Base-by-base conservation (phyloP, 2,329 filamentous ascomycete genomes). In the Sphaerulina vaccinii region DNA sequence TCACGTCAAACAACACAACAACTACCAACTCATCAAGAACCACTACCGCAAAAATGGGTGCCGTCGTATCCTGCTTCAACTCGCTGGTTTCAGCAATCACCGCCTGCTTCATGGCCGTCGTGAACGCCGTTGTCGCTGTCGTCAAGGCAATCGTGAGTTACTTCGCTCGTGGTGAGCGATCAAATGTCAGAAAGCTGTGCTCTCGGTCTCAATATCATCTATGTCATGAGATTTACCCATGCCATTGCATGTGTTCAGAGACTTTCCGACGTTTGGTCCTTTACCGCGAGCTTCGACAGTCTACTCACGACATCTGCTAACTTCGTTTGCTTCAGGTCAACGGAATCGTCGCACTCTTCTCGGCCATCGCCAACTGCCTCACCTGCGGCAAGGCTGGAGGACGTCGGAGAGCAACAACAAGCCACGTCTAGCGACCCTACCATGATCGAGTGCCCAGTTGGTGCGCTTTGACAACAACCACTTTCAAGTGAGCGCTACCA, bases 31-130 rank as follows among this genome's bases (percentile, higher is more conserved):
- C 5, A 18, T 22, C 10, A 3, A 15, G 1, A 39, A 8, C 18
- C 2, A 15, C 23, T 55, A 64, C 62, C 55, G 48, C 65, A 72
- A 84, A 71, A 62, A 92, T 93, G 88, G 88, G 88, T 75, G 87
- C 86, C 72, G 84, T 93, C 66, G 78, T 90, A 22, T 42, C 23
- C 40, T 44, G 42, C 41, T 70, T 75, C 62, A 59, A 71, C 49
- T 61, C 67, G 55, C 59, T 75, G 61, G 70, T 76, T 65, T 67
- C 70, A 52, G 72, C 73, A 38, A 75, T 76, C 60, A 73, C 73
- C 55, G 66, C 69, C 54, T 71, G 68, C 48, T 59, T 61, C 51
- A 60, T 60, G 58, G 62, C 69, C 55, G 62, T 76, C 61, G 70
- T 78, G 65, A 70, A 71, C 56, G 74, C 74, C 44, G 75, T 76